These are phyloP conservation scores for Ascochyta rabiei DNA, from an alignment of 2,329 filamentous ascomycete species.

Conservation along the genomic window DNA sequence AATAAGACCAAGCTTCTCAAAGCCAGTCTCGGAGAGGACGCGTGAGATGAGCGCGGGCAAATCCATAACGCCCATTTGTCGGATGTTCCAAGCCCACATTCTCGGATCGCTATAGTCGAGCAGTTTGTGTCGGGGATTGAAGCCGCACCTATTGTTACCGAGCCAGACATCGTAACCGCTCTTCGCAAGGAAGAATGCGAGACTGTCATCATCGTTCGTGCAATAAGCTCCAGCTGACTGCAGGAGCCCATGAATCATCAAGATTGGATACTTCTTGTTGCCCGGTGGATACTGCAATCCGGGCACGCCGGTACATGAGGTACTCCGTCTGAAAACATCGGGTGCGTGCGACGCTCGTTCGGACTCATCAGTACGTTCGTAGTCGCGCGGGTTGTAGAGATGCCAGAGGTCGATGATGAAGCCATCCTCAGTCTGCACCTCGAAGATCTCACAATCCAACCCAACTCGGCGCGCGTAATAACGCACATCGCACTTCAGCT, in stretches of 20 bases:
- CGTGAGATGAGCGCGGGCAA: slow-evolving; percentile 80
- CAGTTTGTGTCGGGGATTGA: slow-evolving; percentile 74
- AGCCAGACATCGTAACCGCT: slow-evolving; percentile 94
- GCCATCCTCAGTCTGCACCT: slow-evolving; percentile 91
- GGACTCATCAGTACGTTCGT: slow-evolving; percentile 58
- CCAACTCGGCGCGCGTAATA: slow-evolving; percentile 91
- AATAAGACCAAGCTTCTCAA: slow-evolving; percentile 80
- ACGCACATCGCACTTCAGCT: slow-evolving; percentile 75
- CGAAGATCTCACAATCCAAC: slow-evolving; percentile 80
- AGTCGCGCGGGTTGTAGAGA: slow-evolving; percentile 81
- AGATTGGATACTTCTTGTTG: slow-evolving; percentile 75
- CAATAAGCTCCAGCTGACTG: slow-evolving; percentile 90
- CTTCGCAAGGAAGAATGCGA: slow-evolving; percentile 92
- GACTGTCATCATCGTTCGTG: slow-evolving; percentile 84
- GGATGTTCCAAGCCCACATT: slow-evolving; percentile 97
- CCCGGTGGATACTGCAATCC: slow-evolving; percentile 40
- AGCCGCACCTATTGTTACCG: slow-evolving; percentile 90
- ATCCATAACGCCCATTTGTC: slow-evolving; percentile 91
- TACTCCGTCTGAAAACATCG: slow-evolving; percentile 62
- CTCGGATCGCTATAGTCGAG: slow-evolving; percentile 78
- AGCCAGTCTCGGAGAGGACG: slow-evolving; percentile 81
- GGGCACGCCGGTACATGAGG: slow-evolving; percentile 22
- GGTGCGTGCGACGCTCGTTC: slow-evolving; percentile 64
- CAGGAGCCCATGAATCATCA: slow-evolving; percentile 86
- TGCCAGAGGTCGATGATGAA: slow-evolving; percentile 92